phyloP scores from a whole-genome alignment of 2,329 filamentous ascomycete species.

The Penicillium sp. region DNA sequence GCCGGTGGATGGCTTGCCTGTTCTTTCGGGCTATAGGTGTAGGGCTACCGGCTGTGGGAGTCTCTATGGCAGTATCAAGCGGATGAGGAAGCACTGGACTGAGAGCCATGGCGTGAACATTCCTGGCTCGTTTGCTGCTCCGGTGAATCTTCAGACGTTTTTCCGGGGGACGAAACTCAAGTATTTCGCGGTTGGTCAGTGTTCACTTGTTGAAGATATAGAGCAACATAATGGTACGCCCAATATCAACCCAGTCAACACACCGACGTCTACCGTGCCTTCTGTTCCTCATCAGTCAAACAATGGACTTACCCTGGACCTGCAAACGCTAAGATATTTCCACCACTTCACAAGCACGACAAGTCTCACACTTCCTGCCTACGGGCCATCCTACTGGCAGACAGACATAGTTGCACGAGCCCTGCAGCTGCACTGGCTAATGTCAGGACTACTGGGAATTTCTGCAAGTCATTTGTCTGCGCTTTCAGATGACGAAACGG shows the following conservation, averaged over 20 bases:
- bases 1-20: background rate
- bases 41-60: background rate
- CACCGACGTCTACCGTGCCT: background rate
- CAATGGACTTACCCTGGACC: background rate
- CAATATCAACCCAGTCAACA: too few species aligned
- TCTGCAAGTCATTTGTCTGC: constrained; percentile 1
- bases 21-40: constrained; percentile 9
- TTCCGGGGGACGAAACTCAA: constrained; percentile 10
- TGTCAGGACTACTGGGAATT: constrained; percentile 4
- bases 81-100: constrained; percentile 8
- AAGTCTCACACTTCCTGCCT: constrained; percentile 1
- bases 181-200: constrained; percentile 6
- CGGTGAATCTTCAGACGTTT: constrained; percentile 9
- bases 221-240: background rate
- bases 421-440: constrained; percentile 2
- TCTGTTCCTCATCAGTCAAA: background rate
- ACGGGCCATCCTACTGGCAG: background rate
- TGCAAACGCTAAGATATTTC: constrained; percentile 6
- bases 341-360: constrained; percentile 6
- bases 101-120: background rate
- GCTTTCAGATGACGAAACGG: background rate
- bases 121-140: background rate
- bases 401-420: background rate
- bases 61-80: constrained; percentile 6
- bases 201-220: background rate